Base-by-base conservation (phyloP, 2,329 filamentous ascomycete genomes). In the Cryphonectria radicalis region DNA sequence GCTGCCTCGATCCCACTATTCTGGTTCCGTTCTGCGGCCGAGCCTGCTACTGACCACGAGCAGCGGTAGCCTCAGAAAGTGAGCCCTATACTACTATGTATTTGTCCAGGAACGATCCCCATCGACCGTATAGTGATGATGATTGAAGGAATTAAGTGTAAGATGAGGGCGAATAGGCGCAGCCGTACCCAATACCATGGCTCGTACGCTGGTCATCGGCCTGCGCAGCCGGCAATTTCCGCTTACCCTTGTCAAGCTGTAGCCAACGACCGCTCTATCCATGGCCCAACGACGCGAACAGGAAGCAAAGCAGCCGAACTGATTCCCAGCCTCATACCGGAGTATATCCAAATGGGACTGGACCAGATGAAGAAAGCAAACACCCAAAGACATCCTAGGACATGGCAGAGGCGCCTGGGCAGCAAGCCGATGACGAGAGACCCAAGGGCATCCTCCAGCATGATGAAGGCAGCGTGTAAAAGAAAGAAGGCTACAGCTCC, bases 381-480 rank as follows among this genome's bases (percentile, higher is more conserved):
- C 4, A 70, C 68, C 68, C 68, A 70, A 19, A 62, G 17, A 32
- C 28, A 70, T 62, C 68, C 68, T 13, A 62, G 7, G n/a, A 59
- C 22, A 62, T 43, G 28, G 28, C 50, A 40, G 28, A 62, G 19
- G 17, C 63, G 55, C 7, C 4, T 19, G 22, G 68, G 68, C 42
- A 70, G n/a, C 14, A 62, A 42, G 3, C 25, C 4, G 19, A 32
- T 14, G 6, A 60, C 10, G 14, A 59, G 3, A 40, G 63, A 50
- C 28, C 53, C 19, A 10, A 66, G 6, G 42, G 63, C 25, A 60
- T 70, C 68, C 53, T 70, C 68, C 25, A 66, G 63, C 68, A 70
- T 66, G 13, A 70, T 70, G 28, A 66, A 40, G n/a, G 53, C 68
- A 42, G 68, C 68, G 63, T 70, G 68, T 28, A 70, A 50, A 32